Evolutionary conservation across 2,329 filamentous ascomycete species (phyloP), one percentile per base, ranked within the genome.

Genomic region (Drechslerella dactyloides): DNA sequence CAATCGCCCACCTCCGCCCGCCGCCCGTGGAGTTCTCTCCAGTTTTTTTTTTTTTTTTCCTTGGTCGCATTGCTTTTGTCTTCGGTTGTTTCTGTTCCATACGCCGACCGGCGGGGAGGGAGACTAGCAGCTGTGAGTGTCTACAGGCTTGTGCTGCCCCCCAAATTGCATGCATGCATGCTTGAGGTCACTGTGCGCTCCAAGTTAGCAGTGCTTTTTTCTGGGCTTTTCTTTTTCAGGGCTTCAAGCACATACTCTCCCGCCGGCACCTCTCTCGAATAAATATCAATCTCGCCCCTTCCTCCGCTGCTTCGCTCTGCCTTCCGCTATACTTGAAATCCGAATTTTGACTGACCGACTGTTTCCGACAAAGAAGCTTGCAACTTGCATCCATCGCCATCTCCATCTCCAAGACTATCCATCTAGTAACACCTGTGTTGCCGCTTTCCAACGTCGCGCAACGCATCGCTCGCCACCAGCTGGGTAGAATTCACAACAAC

Each of bases 251-350:
- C 50, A 2, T 30, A 15, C 23, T 19, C 11, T n/a, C 30, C 15
- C 30, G 24, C 23, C 58, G 59, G 58, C 51, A 48, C 55, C 60
- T 55, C 56, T 46, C 50, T 48, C 54, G 40, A 33, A 65, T 72
- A 72, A 72, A 72, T 72, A 65, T 61, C 59, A 72, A 52, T 44
- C 55, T 61, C 13, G 56, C 68, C 68, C 68, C 68, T 72, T 72
- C 68, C 56, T 57, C 48, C 51, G 15, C 8, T 54, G 21, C 35
- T 53, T 40, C 30, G 35, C 54, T 15, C 13, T 42, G 23, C 44
- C 17, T 46, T 58, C 55, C 37, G 7, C 6, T 37, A 33, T 51
- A 50, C 51, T 35, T 59, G 54, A 33, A 63, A 35, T n/a, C 27
- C 27, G 13, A 57, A 24, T 52, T 57, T 53, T 42, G 30, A 57